Base-by-base conservation (phyloP, 371 early-diverging fungal genomes). In the Saksenaea vasiformis region DNA sequence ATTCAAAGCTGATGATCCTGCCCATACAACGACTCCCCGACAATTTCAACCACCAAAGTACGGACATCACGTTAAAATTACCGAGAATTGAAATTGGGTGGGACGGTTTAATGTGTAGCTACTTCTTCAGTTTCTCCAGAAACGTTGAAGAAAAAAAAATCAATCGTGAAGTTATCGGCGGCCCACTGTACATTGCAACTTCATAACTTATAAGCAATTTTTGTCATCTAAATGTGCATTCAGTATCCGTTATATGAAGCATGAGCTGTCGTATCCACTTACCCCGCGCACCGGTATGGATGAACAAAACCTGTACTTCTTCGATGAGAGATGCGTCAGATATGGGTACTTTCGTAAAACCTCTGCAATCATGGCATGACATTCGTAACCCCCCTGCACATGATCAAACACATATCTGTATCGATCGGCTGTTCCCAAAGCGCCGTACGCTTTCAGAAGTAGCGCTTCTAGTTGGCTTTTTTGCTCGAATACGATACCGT, bases 351-450 rank as follows among this genome's bases (percentile, higher is more conserved):
- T 58, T 22, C 19, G 15, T 13, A 64, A 8, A 51, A 58, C 47
- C 43, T 15, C 22, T 5, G 8, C 19, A 14, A 64, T 28, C 64
- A 64, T 64, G 1, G 58, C 53, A 24, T 44, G 17, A 36, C 58
- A 64, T 14, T 51, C 64, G 31, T 51, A 64, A 14, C 58, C 64
- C 2, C 58, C 64, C n/a, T 58, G 56, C 34, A 64, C n/a, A 64
- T 64, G 58, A 36, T 64, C 58, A 11, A 22, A 47, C 1, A 44
- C 53, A 38, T 64, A 58, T 14, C 47, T 11, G 9, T 11, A 24
- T 11, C 27, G 39, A 31, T 64, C 58, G 5, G 27, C n/a, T 24
- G 44, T 34, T 19, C 53, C 64, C 22, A 44, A 54, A 11, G 64
- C 24, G 9, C 58, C 58, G 1, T 57, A 64, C 17, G 51, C 57